These are phyloP conservation scores for Apiotrichum porosum DNA, from an alignment of 1,284 basidiomycete species.

Conservation along the genomic window DNA sequence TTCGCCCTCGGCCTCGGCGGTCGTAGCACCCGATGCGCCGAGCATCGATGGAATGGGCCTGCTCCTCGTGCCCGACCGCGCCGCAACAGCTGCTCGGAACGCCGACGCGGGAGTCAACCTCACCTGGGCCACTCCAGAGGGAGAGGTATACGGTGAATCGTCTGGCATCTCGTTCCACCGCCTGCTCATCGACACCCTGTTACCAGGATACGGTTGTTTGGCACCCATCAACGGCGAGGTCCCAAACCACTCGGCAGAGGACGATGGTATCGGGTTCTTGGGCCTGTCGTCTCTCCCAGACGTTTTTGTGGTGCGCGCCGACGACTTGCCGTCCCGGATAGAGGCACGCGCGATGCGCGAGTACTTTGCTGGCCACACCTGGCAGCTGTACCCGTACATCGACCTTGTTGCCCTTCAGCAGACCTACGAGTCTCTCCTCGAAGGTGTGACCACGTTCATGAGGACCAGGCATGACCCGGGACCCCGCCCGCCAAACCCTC, in stretches of 20 bases:
- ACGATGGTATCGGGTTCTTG: background rate
- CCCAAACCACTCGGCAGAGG: background rate
- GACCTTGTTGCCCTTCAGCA: background rate
- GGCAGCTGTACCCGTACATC: constrained; percentile 17
- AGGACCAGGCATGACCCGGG: too few relatives aligned
- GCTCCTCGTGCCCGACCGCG: constrained; percentile 2
- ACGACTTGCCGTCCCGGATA: constrained; percentile 5
- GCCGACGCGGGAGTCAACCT: too few relatives aligned
- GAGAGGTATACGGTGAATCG: constrained; percentile 16
- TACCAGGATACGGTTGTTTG: constrained; percentile 8
- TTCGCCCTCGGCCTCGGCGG: too few relatives aligned
- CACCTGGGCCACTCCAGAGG: background rate
- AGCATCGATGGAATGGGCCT: constrained; percentile 16
- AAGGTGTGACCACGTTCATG: background rate
- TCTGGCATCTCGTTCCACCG: constrained; percentile 21
- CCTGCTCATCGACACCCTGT: constrained; percentile 16
- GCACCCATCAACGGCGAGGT: background rate
- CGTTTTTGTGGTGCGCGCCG: background rate
- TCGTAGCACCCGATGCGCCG: background rate
- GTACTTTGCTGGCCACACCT: constrained; percentile 8
- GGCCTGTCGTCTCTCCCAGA: constrained; percentile 1
- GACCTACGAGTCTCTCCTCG: constrained; percentile 6
- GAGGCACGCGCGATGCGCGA: constrained; percentile 13
- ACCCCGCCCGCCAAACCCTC: too few relatives aligned
- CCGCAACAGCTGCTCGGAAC: background rate